Evolutionary conservation across 2,329 filamentous ascomycete genomes (phyloP).

Genomic region (Plectosphaerella sp.): DNA sequence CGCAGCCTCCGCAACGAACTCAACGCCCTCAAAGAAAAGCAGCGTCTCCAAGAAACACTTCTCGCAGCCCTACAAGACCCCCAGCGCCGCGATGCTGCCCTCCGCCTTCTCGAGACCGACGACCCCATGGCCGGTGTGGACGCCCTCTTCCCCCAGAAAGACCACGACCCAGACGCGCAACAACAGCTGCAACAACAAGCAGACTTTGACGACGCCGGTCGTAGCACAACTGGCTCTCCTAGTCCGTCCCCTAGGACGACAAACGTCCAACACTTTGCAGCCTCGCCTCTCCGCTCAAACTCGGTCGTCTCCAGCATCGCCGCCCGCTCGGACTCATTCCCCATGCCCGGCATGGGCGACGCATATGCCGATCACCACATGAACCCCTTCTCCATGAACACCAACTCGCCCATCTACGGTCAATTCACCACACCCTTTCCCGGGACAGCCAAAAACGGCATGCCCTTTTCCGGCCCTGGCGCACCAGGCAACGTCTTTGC

Average conservation of each 20-base stretch:
- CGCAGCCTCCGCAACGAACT: conserved; percentile 1
- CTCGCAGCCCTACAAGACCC: background rate
- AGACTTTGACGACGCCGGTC: background rate
- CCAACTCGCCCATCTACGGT: background rate
- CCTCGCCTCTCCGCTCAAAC: background rate
- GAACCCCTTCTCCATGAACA: background rate
- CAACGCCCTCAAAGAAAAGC: background rate
- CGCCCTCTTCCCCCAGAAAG: background rate
- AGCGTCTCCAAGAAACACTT: background rate
- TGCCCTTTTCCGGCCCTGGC: background rate
- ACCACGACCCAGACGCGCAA: background rate
- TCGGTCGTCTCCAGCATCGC: background rate
- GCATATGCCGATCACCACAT: background rate
- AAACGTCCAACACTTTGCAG: background rate
- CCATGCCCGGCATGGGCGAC: background rate
- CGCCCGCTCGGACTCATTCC: background rate
- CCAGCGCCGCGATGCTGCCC: background rate
- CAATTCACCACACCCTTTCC: background rate
- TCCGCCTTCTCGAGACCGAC: background rate
- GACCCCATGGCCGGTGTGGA: background rate
- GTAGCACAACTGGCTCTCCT: background rate
- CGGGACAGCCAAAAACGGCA: background rate
- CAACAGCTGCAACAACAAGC: background rate
- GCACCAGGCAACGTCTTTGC: background rate
- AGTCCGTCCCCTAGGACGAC: background rate